Percentiles rank a stretch among this genome's conserved stretches.
These are phyloP conservation scores for Mikania micrantha DNA, from an alignment of 129 eudicot species.

Conservation along the genomic window DNA sequence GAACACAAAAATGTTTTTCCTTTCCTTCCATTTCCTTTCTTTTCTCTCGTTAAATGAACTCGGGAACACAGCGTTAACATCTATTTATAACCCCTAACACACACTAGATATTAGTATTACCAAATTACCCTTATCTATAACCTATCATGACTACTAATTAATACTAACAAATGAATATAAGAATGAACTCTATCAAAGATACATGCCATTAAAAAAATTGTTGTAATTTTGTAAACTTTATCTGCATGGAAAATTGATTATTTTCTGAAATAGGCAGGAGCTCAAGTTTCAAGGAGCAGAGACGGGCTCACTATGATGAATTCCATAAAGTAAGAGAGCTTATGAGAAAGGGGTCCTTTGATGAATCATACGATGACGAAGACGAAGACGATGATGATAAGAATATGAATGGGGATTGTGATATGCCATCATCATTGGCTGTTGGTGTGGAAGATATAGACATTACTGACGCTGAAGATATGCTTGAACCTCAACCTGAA, in stretches of 20 bases:
- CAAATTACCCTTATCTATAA: too few species aligned
- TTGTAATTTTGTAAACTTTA: neutral
- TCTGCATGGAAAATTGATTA: too few species aligned
- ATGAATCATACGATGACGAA: constrained; percentile 52
- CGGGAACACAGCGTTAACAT: too few species aligned
- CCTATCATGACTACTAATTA: too few species aligned
- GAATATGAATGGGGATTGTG: constrained; percentile 22
- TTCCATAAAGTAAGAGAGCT: constrained; percentile 75
- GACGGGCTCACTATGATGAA: constrained; percentile 88
- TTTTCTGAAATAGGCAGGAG: constrained; percentile 45
- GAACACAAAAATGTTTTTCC: too few species aligned
- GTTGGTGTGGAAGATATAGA: constrained; percentile 51
- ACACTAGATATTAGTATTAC: too few species aligned
- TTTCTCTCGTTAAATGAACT: too few species aligned
- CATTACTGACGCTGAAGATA: constrained; percentile 22
- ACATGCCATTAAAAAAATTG: neutral
- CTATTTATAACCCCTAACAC: too few species aligned
- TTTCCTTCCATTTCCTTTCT: too few species aligned
- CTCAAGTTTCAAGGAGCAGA: constrained; percentile 65
- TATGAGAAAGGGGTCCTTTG: constrained; percentile 46
- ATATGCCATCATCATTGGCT: constrained; percentile 35
- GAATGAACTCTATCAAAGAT: too few species aligned
- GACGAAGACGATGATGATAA: constrained; percentile 36
- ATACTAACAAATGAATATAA: too few species aligned
- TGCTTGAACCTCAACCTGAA: constrained; percentile 13